These are phyloP conservation scores for Ogataea methanolica DNA, from an alignment of 805 yeast genomes.

Conservation along the genomic window DNA sequence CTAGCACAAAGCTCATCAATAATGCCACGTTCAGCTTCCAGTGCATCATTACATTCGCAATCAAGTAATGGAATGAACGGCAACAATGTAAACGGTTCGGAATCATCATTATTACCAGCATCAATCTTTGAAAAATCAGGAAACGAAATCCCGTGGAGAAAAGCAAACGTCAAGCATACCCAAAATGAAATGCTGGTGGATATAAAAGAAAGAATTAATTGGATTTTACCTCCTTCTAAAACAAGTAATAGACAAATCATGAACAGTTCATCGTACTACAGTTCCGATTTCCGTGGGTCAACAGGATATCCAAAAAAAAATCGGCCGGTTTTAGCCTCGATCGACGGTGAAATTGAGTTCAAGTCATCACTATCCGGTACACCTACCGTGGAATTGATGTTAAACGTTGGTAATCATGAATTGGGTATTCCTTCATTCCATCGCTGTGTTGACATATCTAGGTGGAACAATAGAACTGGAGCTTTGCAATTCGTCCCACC, in stretches of 20 bases:
- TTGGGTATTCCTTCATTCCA: slow-evolving; percentile 66
- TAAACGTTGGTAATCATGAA: slow-evolving; percentile 43
- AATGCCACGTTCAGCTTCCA: slow-evolving; percentile 14
- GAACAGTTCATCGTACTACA: slow-evolving; percentile 26
- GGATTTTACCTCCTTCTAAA: slow-evolving; percentile 40
- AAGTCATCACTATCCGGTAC: slow-evolving; percentile 70
- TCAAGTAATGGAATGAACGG: background rate
- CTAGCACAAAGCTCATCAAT: slow-evolving; percentile 23
- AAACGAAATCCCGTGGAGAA: slow-evolving; percentile 70
- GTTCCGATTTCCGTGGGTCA: slow-evolving; percentile 15
- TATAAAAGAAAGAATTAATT: slow-evolving; percentile 59
- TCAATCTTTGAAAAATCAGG: slow-evolving; percentile 32
- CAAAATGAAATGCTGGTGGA: slow-evolving; percentile 87
- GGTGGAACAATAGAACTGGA: slow-evolving; percentile 46
- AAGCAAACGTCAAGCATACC: slow-evolving; percentile 60
- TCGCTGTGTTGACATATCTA: slow-evolving; percentile 53
- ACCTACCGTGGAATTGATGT: slow-evolving; percentile 61
- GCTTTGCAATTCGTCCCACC: slow-evolving; percentile 76
- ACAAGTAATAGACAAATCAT: background rate
- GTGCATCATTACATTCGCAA: slow-evolving; percentile 8
- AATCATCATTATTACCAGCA: slow-evolving; percentile 3
- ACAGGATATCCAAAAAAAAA: slow-evolving; percentile 3
- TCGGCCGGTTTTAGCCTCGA: slow-evolving; percentile 44
- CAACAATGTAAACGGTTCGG: too few species aligned
- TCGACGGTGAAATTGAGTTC: slow-evolving; percentile 61